These are phyloP conservation scores for Fusarium devonianum DNA, from an alignment of 2,329 filamentous ascomycete species.

Conservation along the genomic window DNA sequence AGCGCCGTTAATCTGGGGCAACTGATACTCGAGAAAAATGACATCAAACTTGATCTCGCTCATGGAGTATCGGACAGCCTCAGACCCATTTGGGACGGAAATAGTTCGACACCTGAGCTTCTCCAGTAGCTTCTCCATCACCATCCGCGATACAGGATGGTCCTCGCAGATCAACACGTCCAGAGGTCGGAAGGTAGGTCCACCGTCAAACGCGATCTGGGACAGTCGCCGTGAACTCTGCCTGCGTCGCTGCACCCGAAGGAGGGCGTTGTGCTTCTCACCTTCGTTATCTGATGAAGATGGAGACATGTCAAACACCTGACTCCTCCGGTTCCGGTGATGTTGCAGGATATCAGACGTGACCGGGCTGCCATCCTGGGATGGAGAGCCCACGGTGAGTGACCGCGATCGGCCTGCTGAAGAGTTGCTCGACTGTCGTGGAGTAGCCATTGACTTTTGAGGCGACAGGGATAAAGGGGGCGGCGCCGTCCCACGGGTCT, in stretches of 20 bases:
- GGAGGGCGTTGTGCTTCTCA: slow-evolving; percentile 84
- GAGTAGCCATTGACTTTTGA: slow-evolving; percentile 67
- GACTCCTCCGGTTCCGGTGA: slow-evolving; percentile 90
- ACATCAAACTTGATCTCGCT: slow-evolving; percentile 99
- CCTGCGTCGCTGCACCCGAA: slow-evolving; percentile 91
- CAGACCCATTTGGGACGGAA: slow-evolving; percentile 85
- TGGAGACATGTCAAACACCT: slow-evolving; percentile 94
- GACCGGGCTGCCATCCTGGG: slow-evolving; percentile 85
- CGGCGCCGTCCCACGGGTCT: slow-evolving; percentile 59
- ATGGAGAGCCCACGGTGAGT: slow-evolving; percentile 92
- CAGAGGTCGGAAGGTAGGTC: slow-evolving; percentile 85
- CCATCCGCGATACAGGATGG: slow-evolving; percentile 93
- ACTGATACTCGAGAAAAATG: slow-evolving; percentile 96
- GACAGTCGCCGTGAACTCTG: slow-evolving; percentile 95
- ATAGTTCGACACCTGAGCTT: slow-evolving; percentile 95
- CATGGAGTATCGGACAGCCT: slow-evolving; percentile 92
- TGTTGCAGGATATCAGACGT: slow-evolving; percentile 72
- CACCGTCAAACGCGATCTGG: slow-evolving; percentile 84
- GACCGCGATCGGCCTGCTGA: slow-evolving; percentile 80
- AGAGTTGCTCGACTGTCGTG: slow-evolving; percentile 66
- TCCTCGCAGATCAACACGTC: slow-evolving; percentile 98
- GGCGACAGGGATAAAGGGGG: slow-evolving; percentile 65
- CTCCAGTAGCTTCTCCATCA: slow-evolving; percentile 98
- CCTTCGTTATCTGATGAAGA: slow-evolving; percentile 98
- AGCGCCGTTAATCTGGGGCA: slow-evolving; percentile 92